These are phyloP conservation scores for Mycena citricolor DNA, from an alignment of 1,284 basidiomycete species.

Conservation along the genomic window DNA sequence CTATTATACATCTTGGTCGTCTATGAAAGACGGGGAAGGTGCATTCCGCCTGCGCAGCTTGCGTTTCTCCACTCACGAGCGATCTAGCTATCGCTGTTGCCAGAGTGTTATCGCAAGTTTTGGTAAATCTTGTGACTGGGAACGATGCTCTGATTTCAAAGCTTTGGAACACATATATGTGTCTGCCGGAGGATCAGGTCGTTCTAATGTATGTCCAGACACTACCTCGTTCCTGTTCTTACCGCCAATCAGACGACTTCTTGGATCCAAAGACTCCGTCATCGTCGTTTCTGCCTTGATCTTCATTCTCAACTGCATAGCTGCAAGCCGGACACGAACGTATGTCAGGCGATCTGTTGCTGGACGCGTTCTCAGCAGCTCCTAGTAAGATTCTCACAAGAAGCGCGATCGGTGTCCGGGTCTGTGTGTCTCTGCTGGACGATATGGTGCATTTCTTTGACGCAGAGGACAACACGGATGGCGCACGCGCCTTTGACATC, in stretches of 20 bases:
- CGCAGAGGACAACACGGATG: constrained; percentile 57
- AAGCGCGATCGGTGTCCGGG: constrained; percentile 54
- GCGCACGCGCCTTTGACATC: constrained; percentile 68
- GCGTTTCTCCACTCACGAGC: constrained; percentile 8
- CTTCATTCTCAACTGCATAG: constrained; percentile 71
- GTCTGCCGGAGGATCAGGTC: constrained; percentile 68
- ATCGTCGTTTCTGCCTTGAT: constrained; percentile 66
- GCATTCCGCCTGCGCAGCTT: constrained; percentile 24
- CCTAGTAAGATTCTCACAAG: constrained; percentile 50
- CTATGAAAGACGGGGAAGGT: constrained; percentile 56
- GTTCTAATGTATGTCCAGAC: constrained; percentile 64
- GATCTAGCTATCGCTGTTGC: constrained; percentile 53
- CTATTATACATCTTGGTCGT: constrained; percentile 69
- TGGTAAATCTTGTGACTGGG: constrained; percentile 73
- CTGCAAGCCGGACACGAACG: constrained; percentile 54
- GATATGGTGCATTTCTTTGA: constrained; percentile 68
- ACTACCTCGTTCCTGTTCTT: constrained; percentile 7
- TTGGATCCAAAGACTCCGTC: constrained; percentile 64
- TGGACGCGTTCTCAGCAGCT: constrained; percentile 4
- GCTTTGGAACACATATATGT: constrained; percentile 66
- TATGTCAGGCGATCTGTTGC: constrained; percentile 38
- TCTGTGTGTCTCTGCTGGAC: constrained; percentile 64
- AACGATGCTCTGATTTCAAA: constrained; percentile 56
- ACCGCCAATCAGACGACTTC: constrained; percentile 57
- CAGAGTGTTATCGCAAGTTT: constrained; percentile 62